Base-by-base conservation (phyloP, 2,329 filamentous ascomycete genomes). In the Venturia carpophila region DNA sequence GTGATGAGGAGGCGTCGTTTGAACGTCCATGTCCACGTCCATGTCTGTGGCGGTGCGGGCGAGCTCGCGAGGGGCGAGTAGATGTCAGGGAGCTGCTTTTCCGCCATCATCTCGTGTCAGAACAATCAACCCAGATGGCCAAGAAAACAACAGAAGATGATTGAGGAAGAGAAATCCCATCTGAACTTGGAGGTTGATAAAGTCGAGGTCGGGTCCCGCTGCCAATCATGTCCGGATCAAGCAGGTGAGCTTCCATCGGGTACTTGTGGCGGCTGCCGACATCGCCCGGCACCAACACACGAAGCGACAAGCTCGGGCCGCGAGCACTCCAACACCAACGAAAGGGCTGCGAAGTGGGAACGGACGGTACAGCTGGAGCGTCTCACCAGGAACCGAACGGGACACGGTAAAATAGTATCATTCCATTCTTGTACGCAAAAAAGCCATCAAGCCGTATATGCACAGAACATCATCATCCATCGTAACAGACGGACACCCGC, bases 371-470 rank as follows among this genome's bases (percentile, higher is more conserved):
- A n/a, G n/a, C n/a, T n/a, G n/a, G n/a, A n/a, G n/a, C n/a, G n/a
- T n/a, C n/a, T n/a, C n/a, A n/a, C n/a, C n/a, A n/a, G n/a, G n/a
- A n/a, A n/a, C n/a, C n/a, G n/a, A n/a, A n/a, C n/a, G n/a, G n/a
- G n/a, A n/a, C n/a, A n/a, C n/a, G n/a, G n/a, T n/a, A n/a, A n/a
- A n/a, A n/a, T n/a, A n/a, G n/a, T n/a, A 34, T 34, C 15, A 47
- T 47, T 47, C 4, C 49, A 56, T 56, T 56, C 52, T 56, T n/a
- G 30, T 56, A 56, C 15, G 27, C 52, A 37, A n/a, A 49, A 49
- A 21, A 34, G 52, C 52, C 52, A 34, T n/a, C 30, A 21, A 34
- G 52, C 52, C 37, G 37, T 58, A 58, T 58, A 58, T 37, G 13
- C 52, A 37, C 19, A 34, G 5, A 34, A n/a, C n/a, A n/a, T n/a